Evolutionary conservation across 331 rosid species (phyloP).

Genomic region (Telfairia occidentalis): DNA sequence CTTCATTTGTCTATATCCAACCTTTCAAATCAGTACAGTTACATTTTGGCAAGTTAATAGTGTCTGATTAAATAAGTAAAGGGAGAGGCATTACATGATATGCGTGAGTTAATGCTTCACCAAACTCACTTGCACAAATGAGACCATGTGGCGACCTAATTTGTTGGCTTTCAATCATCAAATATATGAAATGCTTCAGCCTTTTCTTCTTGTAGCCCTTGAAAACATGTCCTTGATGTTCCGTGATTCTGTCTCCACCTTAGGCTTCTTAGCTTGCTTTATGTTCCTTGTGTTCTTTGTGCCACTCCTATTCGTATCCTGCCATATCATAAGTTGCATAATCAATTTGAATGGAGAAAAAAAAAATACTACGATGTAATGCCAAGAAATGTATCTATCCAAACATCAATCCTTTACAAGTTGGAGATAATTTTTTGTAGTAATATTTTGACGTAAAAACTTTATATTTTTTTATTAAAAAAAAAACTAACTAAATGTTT

Average conservation of each 20-base stretch:
- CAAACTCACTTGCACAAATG: not conserved
- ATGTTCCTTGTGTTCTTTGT: slow-evolving; percentile 40
- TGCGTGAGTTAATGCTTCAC: not conserved
- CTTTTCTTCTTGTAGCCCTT: slow-evolving; percentile 61
- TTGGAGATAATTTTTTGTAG: not conserved
- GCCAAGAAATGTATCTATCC: not conserved
- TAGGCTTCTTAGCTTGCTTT: slow-evolving; percentile 55
- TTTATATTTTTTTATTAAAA: no score
- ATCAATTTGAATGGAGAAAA: not conserved
- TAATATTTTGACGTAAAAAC: not conserved
- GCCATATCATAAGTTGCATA: slow-evolving; percentile 7
- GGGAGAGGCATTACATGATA: not conserved
- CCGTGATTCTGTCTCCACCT: slow-evolving; percentile 63
- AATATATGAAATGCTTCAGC: slow-evolving; percentile 16
- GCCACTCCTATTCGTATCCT: slow-evolving; percentile 36
- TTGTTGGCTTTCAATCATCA: slow-evolving; percentile 11
- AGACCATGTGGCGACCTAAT: not conserved
- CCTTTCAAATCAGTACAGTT: not conserved
- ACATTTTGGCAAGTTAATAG: not conserved
- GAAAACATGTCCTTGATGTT: slow-evolving; percentile 73
- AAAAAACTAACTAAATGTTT: not conserved
- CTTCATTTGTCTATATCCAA: not conserved
- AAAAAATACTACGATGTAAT: not conserved
- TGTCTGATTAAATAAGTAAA: not conserved
- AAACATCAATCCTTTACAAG: not conserved